phyloP scores from a whole-genome alignment of 306 rosid species.

The Vigna mungo region DNA sequence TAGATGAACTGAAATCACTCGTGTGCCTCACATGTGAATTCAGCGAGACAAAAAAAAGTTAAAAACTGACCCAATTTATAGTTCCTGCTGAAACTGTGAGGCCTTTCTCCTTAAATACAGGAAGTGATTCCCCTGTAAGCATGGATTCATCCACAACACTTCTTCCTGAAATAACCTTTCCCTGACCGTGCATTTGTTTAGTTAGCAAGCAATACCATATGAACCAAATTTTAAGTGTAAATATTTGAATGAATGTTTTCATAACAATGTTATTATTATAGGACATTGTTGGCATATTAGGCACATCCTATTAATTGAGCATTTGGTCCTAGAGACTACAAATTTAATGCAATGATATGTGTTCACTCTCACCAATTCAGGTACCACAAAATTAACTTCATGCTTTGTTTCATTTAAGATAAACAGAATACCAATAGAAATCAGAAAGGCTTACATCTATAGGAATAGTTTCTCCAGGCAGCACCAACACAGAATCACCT shows the following conservation, averaged over 20 bases:
- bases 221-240: conserved; percentile 30
- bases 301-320: background rate
- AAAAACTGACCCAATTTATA: conserved; percentile 86
- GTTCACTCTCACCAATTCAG: conserved; percentile 33
- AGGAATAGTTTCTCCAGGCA: conserved; percentile 96
- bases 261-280: conserved; percentile 21
- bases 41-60: conserved; percentile 36
- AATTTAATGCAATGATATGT: background rate
- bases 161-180: conserved; percentile 88
- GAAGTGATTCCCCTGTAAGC: conserved; percentile 99
- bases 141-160: conserved; percentile 98
- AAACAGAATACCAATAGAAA: conserved; percentile 35
- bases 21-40: conserved; percentile 28
- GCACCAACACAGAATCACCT: conserved; percentile 91
- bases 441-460: conserved; percentile 78
- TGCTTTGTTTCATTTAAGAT: conserved; percentile 28
- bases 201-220: conserved; percentile 46
- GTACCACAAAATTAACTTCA: conserved; percentile 19
- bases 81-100: conserved; percentile 90
- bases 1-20: conserved; percentile 13
- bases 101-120: conserved; percentile 90
- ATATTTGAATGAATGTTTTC: conserved; percentile 28
- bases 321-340: conserved; percentile 12
- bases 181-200: conserved; percentile 58
- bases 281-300: background rate